phyloP scores from a whole-genome alignment of 805 yeast species.

The Myxozyma mucilagina region DNA sequence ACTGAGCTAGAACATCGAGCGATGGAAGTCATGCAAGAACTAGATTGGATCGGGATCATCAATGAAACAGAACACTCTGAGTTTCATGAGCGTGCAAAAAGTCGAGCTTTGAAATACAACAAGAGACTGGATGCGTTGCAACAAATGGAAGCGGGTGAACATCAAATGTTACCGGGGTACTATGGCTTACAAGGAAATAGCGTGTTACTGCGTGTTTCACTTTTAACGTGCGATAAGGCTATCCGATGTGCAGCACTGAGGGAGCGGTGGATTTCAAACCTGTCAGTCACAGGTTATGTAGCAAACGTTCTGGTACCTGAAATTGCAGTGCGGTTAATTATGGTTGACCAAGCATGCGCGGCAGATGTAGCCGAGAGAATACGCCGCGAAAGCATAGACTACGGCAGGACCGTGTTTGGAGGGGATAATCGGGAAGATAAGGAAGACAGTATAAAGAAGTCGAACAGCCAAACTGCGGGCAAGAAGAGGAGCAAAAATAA shows the following conservation, averaged over 20 bases:
- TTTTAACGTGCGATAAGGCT: slow-evolving; percentile 1
- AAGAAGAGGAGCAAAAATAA: slow-evolving; percentile 1
- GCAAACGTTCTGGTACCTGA: slow-evolving; percentile 30
- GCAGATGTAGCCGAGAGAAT: slow-evolving; percentile 21
- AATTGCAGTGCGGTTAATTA: slow-evolving; percentile 26
- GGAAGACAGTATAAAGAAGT: background rate
- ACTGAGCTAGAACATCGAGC: slow-evolving; percentile 9
- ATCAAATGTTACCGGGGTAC: slow-evolving; percentile 27
- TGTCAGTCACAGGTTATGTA: slow-evolving; percentile 29
- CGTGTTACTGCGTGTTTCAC: slow-evolving; percentile 15
- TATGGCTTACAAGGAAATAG: slow-evolving; percentile 27
- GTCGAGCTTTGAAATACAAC: background rate
- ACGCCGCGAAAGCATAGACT: slow-evolving; percentile 23
- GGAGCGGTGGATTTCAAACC: slow-evolving; percentile 25
- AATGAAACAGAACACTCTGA: slow-evolving; percentile 7
- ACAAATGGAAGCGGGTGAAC: slow-evolving; percentile 15
- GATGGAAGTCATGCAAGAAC: background rate
- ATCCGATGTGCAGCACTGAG: slow-evolving; percentile 9
- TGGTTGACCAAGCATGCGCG: slow-evolving; percentile 24
- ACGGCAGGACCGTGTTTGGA: slow-evolving; percentile 23
- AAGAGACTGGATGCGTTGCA: slow-evolving; percentile 22
- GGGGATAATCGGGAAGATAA: slow-evolving; percentile 1
- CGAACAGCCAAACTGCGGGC: no score
- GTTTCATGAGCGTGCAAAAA: slow-evolving; percentile 23
- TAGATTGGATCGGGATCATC: slow-evolving; percentile 16